Evolutionary conservation across 2,329 filamentous ascomycete species (phyloP).

Genomic region (Curvularia verruculosa): DNA sequence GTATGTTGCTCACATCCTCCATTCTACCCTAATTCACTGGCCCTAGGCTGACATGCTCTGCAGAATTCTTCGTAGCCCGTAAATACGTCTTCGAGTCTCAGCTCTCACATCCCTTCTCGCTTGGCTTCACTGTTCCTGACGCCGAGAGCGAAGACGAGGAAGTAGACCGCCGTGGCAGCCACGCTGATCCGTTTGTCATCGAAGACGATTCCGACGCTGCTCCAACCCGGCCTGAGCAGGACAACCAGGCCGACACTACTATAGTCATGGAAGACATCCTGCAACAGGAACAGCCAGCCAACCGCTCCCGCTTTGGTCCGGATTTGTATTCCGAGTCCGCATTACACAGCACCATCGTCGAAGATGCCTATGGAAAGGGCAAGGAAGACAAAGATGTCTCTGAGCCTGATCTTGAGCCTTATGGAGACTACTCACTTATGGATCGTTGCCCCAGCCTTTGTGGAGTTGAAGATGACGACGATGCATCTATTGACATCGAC

Average conservation of each 20-base stretch:
- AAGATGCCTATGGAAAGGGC: constrained; percentile 11
- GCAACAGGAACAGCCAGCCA: constrained; percentile 2
- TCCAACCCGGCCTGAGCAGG: constrained; percentile 10
- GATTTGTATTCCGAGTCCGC: constrained; percentile 9
- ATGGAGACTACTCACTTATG: neutral
- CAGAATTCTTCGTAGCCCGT: constrained; percentile 42
- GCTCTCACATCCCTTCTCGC: constrained; percentile 23
- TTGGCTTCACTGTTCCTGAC: constrained; percentile 43
- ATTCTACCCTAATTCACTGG: neutral
- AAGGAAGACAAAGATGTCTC: neutral
- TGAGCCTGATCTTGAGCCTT: neutral
- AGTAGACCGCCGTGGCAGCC: constrained; percentile 26
- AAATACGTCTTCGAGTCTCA: constrained; percentile 40
- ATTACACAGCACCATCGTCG: constrained; percentile 2
- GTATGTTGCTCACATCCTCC: constrained; percentile 27
- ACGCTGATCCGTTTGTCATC: constrained; percentile 38
- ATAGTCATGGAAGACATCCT: constrained; percentile 18
- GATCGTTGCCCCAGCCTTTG: neutral
- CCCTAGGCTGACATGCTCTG: constrained; percentile 16
- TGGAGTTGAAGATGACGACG: constrained; percentile 11
- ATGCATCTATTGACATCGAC: constrained; percentile 5
- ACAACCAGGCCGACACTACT: constrained; percentile 15
- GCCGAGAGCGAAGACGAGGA: constrained; percentile 41
- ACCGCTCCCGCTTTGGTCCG: neutral
- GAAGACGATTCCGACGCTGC: constrained; percentile 38